phyloP scores from a whole-genome alignment of 352 stramenopile species.

The Phytopythium delawarense region DNA sequence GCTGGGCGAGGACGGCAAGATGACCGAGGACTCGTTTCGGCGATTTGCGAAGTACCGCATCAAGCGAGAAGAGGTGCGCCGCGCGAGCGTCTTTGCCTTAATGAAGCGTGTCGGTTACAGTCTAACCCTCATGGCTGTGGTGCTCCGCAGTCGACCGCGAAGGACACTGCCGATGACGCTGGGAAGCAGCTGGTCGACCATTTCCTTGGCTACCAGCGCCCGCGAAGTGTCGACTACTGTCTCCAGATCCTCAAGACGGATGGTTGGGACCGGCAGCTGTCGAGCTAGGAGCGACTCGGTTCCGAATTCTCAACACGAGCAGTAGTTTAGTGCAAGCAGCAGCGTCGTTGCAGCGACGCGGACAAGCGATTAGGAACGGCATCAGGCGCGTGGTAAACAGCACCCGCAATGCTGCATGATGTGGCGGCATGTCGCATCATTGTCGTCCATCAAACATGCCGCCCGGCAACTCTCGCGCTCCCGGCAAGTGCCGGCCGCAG shows the following conservation, averaged over 20 bases:
- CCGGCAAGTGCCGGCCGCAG: no score
- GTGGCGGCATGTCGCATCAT: background rate
- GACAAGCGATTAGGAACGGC: background rate
- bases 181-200: slow-evolving; percentile 31
- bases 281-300: slow-evolving; percentile 11
- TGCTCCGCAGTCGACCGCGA: slow-evolving; percentile 10
- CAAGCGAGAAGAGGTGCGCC: slow-evolving; percentile 50
- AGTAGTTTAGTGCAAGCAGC: background rate
- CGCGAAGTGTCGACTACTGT: slow-evolving; percentile 47
- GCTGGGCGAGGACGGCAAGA: slow-evolving; percentile 41
- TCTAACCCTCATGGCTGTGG: background rate
- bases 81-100: background rate
- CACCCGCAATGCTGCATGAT: background rate
- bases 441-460: slow-evolving; percentile 1
- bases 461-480: background rate
- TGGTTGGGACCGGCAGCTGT: slow-evolving; percentile 31
- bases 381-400: background rate
- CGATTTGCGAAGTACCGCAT: slow-evolving; percentile 62
- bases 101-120: background rate
- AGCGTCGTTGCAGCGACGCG: background rate
- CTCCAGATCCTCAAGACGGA: slow-evolving; percentile 48
- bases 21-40: slow-evolving; percentile 71
- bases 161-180: slow-evolving; percentile 15
- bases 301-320: background rate
- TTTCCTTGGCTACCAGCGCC: slow-evolving; percentile 62